Evolutionary conservation across 768 basidiomycete species (phyloP).

Genomic region (Russula sp.): DNA sequence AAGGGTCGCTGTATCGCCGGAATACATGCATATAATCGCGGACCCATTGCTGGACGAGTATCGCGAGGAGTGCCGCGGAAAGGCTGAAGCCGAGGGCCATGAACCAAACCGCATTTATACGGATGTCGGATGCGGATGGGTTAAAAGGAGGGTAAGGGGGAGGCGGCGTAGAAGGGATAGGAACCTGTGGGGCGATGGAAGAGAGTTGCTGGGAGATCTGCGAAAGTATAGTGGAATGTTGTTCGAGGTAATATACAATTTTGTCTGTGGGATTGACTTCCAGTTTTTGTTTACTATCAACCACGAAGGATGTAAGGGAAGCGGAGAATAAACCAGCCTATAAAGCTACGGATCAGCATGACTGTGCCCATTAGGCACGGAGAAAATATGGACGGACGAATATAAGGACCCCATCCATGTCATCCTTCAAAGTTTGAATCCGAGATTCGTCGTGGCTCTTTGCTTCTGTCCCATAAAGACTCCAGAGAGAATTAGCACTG

Average conservation of each 20-base stretch:
- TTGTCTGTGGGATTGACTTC: neutral
- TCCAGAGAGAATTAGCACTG: conserved; percentile 41
- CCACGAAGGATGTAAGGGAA: neutral
- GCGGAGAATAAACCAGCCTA: conserved; percentile 23
- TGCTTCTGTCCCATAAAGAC: conserved; percentile 35
- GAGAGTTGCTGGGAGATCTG: conserved; percentile 20
- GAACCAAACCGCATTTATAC: conserved; percentile 37
- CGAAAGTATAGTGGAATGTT: conserved; percentile 8
- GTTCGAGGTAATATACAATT: neutral
- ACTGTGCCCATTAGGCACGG: neutral
- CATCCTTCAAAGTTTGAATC: conserved; percentile 42
- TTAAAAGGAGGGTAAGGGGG: conserved; percentile 15
- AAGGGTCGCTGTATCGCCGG: no score
- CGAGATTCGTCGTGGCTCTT: conserved; percentile 15
- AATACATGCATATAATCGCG: neutral
- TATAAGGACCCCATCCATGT: conserved; percentile 44
- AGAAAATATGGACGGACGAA: conserved; percentile 36
- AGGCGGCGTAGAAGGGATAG: neutral
- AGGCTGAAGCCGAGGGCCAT: conserved; percentile 37
- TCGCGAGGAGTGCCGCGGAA: conserved; percentile 30
- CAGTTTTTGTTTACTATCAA: conserved; percentile 4
- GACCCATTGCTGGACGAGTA: neutral
- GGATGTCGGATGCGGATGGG: conserved; percentile 37
- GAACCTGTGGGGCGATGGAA: neutral
- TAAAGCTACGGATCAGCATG: neutral